Evolutionary conservation across 805 yeast genomes (phyloP).

Genomic region (Wickerhamiella bombiphila): DNA sequence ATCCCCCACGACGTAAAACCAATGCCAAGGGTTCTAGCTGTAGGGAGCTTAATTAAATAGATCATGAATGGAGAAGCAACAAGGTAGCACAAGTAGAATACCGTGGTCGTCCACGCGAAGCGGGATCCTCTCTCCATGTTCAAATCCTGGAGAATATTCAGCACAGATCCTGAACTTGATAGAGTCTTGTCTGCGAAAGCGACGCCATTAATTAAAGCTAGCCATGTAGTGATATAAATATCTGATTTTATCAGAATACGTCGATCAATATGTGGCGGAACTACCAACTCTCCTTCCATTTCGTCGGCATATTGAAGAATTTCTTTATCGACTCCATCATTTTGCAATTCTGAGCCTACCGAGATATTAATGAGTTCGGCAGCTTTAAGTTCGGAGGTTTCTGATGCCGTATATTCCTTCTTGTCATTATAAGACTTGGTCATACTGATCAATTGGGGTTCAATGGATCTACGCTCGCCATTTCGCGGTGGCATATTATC

Average conservation of each 20-base stretch:
- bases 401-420: too few species aligned
- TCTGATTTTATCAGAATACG: constrained; percentile 7
- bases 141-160: background rate
- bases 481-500: too few species aligned
- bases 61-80: constrained; percentile 34
- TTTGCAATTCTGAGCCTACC: too few species aligned
- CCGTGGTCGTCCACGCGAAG: background rate
- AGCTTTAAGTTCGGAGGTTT: too few species aligned
- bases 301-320: too few species aligned
- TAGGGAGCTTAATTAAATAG: constrained; percentile 39
- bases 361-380: too few species aligned
- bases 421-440: too few species aligned
- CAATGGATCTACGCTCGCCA: too few species aligned
- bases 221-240: constrained; percentile 5
- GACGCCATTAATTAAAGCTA: constrained; percentile 7
- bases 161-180: background rate
- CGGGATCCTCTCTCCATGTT: background rate
- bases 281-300: too few species aligned
- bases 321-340: too few species aligned
- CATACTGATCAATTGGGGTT: too few species aligned
- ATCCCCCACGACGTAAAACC: constrained; percentile 50
- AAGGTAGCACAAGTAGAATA: constrained; percentile 50
- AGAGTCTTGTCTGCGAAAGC: constrained; percentile 10
- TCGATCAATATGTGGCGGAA: too few species aligned
- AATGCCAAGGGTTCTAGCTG: constrained; percentile 34